phyloP scores from a whole-genome alignment of 2,329 filamentous ascomycete species.

The Stagonosporopsis tanaceti region DNA sequence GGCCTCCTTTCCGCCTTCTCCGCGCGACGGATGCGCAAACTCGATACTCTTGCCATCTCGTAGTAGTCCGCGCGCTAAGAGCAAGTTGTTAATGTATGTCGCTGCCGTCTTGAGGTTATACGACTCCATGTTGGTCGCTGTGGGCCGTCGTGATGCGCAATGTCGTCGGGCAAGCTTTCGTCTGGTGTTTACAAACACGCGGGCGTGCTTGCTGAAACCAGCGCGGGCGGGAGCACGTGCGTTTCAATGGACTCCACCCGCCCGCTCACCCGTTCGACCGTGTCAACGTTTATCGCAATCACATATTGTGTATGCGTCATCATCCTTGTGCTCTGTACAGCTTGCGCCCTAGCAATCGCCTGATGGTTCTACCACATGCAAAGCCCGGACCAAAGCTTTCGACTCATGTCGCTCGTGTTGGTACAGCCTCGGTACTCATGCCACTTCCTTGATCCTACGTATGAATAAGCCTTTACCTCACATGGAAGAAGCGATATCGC shows the following conservation, averaged over 20 bases:
- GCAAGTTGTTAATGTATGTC: conserved; percentile 70
- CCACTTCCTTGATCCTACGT: too few species aligned
- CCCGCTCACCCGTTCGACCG: not conserved
- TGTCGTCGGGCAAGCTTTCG: conserved; percentile 13
- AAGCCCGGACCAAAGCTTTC: too few species aligned
- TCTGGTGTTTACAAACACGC: conserved; percentile 21
- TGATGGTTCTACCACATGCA: too few species aligned
- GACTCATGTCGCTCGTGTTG: too few species aligned
- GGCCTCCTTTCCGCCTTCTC: conserved; percentile 67
- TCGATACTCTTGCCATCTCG: conserved; percentile 76
- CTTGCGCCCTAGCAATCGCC: too few species aligned
- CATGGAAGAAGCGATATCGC: too few species aligned
- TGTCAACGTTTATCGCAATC: conserved; percentile 1
- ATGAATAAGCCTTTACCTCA: too few species aligned
- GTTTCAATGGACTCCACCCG: not conserved
- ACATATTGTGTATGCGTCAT: too few species aligned
- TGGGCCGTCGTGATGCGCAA: conserved; percentile 13
- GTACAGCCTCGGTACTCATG: too few species aligned
- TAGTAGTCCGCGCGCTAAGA: conserved; percentile 69
- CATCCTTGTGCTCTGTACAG: too few species aligned
- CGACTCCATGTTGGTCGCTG: conserved; percentile 53
- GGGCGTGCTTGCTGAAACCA: conserved; percentile 15
- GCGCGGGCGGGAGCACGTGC: not conserved
- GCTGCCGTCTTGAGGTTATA: conserved; percentile 68
- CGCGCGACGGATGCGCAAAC: conserved; percentile 76